A percentile compares a stretch with the other conserved stretches of the same genome.
phyloP scores from a whole-genome alignment of 2,329 filamentous ascomycete species.

The Ophiocordyceps unilateralis region DNA sequence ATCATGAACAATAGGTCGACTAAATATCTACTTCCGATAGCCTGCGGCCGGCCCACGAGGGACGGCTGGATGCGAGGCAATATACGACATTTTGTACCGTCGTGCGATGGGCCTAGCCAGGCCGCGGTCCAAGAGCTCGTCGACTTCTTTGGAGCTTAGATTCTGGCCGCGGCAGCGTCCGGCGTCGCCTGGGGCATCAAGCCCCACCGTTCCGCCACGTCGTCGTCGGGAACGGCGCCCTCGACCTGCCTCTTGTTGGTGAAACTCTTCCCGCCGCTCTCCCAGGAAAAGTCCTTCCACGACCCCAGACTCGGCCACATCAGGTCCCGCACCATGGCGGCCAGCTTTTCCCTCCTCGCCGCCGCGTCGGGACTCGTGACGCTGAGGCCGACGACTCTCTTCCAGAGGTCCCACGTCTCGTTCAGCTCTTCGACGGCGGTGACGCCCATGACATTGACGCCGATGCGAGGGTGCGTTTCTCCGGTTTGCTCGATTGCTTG shows the following conservation, averaged over 20 bases:
- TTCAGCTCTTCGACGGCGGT: conserved; percentile 45
- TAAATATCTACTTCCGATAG: no score
- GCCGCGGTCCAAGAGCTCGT: no score
- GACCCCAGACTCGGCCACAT: conserved; percentile 41
- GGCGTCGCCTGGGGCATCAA: conserved; percentile 9
- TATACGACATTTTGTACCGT: no score
- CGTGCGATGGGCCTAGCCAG: no score
- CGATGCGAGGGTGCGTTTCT: conserved; percentile 20
- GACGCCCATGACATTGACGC: conserved; percentile 47
- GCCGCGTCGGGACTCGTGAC: conserved; percentile 16
- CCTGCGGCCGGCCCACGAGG: no score
- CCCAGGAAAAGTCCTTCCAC: conserved; percentile 50
- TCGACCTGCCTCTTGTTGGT: conserved; percentile 17
- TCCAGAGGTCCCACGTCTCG: conserved; percentile 42
- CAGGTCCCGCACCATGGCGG: conserved; percentile 15
- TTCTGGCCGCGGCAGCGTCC: conserved; percentile 4
- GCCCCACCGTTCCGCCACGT: conserved; percentile 9
- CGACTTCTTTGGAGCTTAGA: no score
- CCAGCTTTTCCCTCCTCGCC: conserved; percentile 14
- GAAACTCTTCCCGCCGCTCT: conserved; percentile 33
- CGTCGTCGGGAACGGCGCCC: conserved; percentile 15
- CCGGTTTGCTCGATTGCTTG: conserved; percentile 2
- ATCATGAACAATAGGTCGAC: no score
- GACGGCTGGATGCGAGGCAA: no score
- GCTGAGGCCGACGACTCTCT: conserved; percentile 23